Percentiles rank a stretch among this genome's conserved stretches.
These are phyloP conservation scores for Prunus padus DNA, from an alignment of 306 rosid genomes.

Conservation along the genomic window DNA sequence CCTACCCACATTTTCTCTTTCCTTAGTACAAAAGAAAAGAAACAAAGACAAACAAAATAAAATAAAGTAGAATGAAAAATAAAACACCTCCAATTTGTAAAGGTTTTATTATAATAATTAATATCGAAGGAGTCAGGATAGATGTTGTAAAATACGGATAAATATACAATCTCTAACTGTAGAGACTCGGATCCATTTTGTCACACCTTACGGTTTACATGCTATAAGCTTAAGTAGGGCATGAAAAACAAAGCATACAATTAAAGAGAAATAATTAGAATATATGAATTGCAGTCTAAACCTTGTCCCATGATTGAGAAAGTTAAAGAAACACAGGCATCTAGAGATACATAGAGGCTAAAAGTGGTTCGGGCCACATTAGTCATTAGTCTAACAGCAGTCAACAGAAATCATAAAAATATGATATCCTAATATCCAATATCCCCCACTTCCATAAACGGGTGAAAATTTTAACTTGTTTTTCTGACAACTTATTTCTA, in stretches of 20 bases:
- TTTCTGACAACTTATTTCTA: conserved; percentile 13
- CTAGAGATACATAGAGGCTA: background rate
- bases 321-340: background rate
- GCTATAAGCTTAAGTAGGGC: too few species aligned
- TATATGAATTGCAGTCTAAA: background rate
- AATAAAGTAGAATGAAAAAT: background rate
- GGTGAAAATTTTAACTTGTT: background rate
- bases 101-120: too few species aligned
- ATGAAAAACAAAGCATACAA: too few species aligned
- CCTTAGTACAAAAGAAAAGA: background rate
- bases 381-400: background rate
- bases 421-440: conserved; percentile 5
- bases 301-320: background rate
- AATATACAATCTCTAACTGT: too few species aligned
- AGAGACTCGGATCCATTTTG: too few species aligned
- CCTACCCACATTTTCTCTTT: background rate
- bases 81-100: background rate
- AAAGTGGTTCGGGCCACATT: background rate
- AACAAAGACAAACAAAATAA: background rate
- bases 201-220: too few species aligned
- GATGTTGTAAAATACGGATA: fast-evolving
- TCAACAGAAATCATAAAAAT: conserved; percentile 6
- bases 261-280: background rate
- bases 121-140: too few species aligned
- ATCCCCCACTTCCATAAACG: conserved; percentile 5